These are phyloP conservation scores for Zygosaccharomyces gambellarensis DNA, from an alignment of 805 yeast species.

Conservation along the genomic window DNA sequence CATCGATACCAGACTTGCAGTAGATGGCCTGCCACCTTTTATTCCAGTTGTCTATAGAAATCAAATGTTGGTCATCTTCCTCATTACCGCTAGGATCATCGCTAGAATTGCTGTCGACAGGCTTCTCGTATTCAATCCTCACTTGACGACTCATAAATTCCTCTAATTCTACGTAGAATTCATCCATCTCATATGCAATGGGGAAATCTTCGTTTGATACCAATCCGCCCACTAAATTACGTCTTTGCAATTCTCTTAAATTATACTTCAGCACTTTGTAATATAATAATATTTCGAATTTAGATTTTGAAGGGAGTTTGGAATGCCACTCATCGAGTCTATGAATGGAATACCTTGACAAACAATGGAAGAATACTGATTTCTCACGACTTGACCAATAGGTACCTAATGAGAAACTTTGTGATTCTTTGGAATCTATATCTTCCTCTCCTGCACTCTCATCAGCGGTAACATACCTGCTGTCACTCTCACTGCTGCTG, in stretches of 20 bases:
- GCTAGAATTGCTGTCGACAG: not conserved
- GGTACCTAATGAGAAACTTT: constrained; percentile 18
- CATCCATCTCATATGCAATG: constrained; percentile 34
- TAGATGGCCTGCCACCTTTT: constrained; percentile 29
- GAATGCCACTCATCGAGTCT: constrained; percentile 29
- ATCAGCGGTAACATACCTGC: constrained; percentile 4
- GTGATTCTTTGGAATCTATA: not conserved
- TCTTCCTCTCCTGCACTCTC: constrained; percentile 10
- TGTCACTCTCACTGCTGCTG: constrained; percentile 3
- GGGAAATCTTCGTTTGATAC: constrained; percentile 25
- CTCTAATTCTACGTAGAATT: constrained; percentile 25
- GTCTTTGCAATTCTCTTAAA: constrained; percentile 15
- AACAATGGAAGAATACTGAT: constrained; percentile 27
- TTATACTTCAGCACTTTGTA: constrained; percentile 22
- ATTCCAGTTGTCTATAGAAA: constrained; percentile 25
- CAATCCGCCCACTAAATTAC: constrained; percentile 18
- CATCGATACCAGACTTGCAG: constrained; percentile 20
- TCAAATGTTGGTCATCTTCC: constrained; percentile 7
- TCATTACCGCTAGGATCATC: not conserved
- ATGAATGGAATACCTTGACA: constrained; percentile 32
- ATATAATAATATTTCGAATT: constrained; percentile 27
- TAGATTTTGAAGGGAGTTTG: constrained; percentile 22
- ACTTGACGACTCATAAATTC: constrained; percentile 21
- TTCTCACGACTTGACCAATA: constrained; percentile 30
- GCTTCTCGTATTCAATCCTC: constrained; percentile 10